Conservation (phyloP, 257 asterid species). For the Prunella vulgaris region DNA sequence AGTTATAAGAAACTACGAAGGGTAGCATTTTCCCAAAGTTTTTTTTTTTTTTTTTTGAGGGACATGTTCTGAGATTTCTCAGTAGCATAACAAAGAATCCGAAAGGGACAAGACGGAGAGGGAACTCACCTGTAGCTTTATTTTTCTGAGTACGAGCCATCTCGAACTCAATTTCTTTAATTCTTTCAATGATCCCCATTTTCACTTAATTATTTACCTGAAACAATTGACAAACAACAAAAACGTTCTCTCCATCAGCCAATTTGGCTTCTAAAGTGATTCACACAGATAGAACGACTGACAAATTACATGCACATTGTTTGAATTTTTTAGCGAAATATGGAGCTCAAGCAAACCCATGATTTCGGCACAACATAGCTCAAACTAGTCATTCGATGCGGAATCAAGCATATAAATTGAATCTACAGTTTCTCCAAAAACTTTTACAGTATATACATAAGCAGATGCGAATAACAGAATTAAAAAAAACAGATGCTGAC, state of each 20-base stretch:
- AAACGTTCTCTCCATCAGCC: slow-evolving; percentile 12
- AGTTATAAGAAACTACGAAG: neutral
- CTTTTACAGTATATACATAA: neutral
- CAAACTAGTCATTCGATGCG: neutral
- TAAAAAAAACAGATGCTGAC: neutral
- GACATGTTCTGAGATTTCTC: neutral
- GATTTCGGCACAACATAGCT: neutral
- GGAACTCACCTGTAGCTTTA: slow-evolving; percentile 80
- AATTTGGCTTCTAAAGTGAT: slow-evolving; percentile 5
- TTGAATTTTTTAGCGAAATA: neutral
- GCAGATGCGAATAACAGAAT: neutral
- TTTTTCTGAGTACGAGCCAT: slow-evolving; percentile 99
- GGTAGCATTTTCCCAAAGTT: neutral
- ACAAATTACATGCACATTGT: neutral
- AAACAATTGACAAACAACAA: slow-evolving; percentile 16
- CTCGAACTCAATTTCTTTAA: slow-evolving; percentile 93
- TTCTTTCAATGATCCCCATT: slow-evolving; percentile 97
- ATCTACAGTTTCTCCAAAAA: neutral
- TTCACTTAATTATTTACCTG: slow-evolving; percentile 37
- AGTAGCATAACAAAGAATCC: neutral
- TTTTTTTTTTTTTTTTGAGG: neutral
- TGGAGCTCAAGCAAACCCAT: neutral
- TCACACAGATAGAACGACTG: neutral
- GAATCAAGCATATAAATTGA: neutral
- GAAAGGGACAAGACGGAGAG: neutral